phyloP scores from a whole-genome alignment of 371 early-diverging fungal genomes.

The Lichtheimia corymbifera region DNA sequence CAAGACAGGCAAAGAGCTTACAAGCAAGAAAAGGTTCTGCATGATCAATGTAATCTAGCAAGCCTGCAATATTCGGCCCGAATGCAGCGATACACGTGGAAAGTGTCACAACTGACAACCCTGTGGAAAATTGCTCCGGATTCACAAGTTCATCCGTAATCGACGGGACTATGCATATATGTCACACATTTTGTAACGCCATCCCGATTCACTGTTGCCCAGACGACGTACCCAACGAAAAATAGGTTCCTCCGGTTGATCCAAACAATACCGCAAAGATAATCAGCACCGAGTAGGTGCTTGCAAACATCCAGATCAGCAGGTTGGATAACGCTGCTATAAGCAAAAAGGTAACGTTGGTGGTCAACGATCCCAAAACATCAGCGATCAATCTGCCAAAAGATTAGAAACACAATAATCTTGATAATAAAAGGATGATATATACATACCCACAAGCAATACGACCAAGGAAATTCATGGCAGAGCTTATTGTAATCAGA shows the following conservation, averaged over 20 bases:
- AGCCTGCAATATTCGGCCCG: constrained; percentile 36
- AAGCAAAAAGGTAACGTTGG: constrained; percentile 29
- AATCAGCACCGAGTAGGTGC: constrained; percentile 27
- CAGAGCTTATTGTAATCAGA: constrained; percentile 41
- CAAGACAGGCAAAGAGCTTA: constrained; percentile 35
- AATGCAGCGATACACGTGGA: constrained; percentile 26
- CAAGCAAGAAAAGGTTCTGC: constrained; percentile 27
- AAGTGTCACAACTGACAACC: constrained; percentile 29
- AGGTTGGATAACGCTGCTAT: constrained; percentile 33
- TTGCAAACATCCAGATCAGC: constrained; percentile 52
- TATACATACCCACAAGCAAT: constrained; percentile 33
- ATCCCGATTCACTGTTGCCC: too few relatives aligned
- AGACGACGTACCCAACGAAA: constrained; percentile 27
- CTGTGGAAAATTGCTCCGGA: constrained; percentile 28
- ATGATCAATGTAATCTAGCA: too few relatives aligned
- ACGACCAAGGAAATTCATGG: constrained; percentile 62
- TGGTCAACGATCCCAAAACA: constrained; percentile 46
- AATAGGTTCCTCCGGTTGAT: constrained; percentile 36
- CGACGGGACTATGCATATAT: constrained; percentile 24
- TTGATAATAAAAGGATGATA: not conserved
- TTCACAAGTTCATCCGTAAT: constrained; percentile 33
- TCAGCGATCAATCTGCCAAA: constrained; percentile 33
- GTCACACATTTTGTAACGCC: too few relatives aligned
- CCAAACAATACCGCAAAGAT: constrained; percentile 40
- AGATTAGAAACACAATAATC: not conserved